Conservation (phyloP, 805 yeast species). For the Saturnispora diversa region DNA sequence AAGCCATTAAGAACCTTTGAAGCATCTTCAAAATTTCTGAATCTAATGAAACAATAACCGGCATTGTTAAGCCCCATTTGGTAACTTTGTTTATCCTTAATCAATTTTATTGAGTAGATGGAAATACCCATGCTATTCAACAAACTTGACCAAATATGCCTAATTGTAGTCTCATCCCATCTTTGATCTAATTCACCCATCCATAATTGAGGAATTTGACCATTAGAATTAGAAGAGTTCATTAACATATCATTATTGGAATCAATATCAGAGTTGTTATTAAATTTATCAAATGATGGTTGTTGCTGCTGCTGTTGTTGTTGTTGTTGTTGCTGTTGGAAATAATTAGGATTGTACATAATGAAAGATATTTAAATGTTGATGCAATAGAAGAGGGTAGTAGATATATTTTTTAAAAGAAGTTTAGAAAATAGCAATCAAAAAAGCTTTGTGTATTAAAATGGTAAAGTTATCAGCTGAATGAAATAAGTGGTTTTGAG, state of each 20-base stretch:
- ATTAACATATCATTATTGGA: too few relatives aligned
- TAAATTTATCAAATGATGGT: constrained; percentile 2
- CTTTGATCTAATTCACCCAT: constrained; percentile 88
- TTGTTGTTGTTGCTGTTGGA: constrained; percentile 3
- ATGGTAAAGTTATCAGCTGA: too few relatives aligned
- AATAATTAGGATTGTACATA: constrained; percentile 8
- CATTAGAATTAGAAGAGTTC: constrained; percentile 8
- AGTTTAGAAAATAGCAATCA: too few relatives aligned
- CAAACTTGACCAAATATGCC: constrained; percentile 53
- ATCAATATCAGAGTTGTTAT: neutral
- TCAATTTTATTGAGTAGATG: constrained; percentile 51
- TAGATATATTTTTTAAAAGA: too few relatives aligned
- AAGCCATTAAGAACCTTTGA: constrained; percentile 50
- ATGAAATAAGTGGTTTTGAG: too few relatives aligned
- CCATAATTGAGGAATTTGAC: constrained; percentile 45
- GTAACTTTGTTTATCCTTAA: constrained; percentile 49
- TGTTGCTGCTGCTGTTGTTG: constrained; percentile 1
- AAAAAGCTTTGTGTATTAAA: too few relatives aligned
- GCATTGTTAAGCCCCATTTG: constrained; percentile 37
- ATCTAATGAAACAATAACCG: constrained; percentile 80
- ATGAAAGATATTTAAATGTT: neutral
- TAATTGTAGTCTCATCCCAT: constrained; percentile 68
- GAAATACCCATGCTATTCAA: constrained; percentile 49
- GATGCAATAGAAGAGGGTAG: too few relatives aligned
- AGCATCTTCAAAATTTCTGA: constrained; percentile 53